Evolutionary conservation across 1,139 yeast genomes (phyloP).

Genomic region (Lodderomyces margitis): DNA sequence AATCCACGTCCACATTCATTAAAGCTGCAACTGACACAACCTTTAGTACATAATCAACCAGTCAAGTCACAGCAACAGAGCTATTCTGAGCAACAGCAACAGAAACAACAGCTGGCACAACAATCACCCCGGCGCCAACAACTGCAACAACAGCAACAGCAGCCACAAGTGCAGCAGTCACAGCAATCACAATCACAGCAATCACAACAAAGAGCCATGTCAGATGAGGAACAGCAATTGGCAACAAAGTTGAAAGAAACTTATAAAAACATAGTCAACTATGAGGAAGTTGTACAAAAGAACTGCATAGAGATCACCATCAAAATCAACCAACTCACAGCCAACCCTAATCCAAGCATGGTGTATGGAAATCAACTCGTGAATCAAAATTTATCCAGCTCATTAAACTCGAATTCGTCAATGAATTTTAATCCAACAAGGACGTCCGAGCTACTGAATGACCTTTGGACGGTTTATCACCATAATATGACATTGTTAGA

Average conservation of each 20-base stretch:
- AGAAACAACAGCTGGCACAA: conserved; percentile 11
- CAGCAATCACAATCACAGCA: conserved; percentile 15
- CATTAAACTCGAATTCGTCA: conserved; percentile 20
- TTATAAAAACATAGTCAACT: conserved; percentile 63
- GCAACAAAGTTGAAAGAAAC: conserved; percentile 73
- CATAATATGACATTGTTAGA: conserved; percentile 63
- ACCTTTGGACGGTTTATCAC: conserved; percentile 70
- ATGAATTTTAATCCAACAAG: conserved; percentile 21
- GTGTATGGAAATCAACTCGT: conserved; percentile 21
- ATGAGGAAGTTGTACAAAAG: conserved; percentile 68
- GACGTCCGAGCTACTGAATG: conserved; percentile 56
- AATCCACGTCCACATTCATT: neutral
- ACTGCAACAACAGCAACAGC: conserved; percentile 13
- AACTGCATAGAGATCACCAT: conserved; percentile 57
- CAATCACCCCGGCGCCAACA: conserved; percentile 9
- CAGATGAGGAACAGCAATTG: conserved; percentile 68
- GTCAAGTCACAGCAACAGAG: conserved; percentile 3
- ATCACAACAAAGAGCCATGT: conserved; percentile 34
- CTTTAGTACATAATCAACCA: neutral
- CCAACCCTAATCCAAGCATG: conserved; percentile 18
- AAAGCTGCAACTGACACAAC: conserved; percentile 1
- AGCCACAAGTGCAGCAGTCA: conserved; percentile 11
- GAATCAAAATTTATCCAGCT: conserved; percentile 19
- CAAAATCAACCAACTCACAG: conserved; percentile 47
- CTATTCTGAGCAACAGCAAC: conserved; percentile 6